These are phyloP conservation scores for Albophoma yamanashiensis DNA, from an alignment of 2,329 filamentous ascomycete genomes.

Conservation along the genomic window DNA sequence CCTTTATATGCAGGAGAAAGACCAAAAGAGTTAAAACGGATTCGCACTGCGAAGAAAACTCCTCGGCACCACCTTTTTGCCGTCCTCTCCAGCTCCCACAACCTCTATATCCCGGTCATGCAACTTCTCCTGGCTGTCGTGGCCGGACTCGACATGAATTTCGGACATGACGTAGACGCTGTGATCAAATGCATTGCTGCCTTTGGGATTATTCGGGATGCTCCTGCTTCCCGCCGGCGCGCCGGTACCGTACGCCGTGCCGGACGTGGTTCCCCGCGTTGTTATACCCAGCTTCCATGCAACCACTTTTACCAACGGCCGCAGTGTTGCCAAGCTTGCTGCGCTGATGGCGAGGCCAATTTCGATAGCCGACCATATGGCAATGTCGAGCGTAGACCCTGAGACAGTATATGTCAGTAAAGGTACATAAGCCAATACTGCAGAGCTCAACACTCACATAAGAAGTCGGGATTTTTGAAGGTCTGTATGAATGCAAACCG, in stretches of 20 bases:
- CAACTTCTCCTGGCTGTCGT: background rate
- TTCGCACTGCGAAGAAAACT: background rate
- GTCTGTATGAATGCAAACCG: constrained; percentile 27
- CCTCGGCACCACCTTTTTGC: background rate
- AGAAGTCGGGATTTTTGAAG: constrained; percentile 29
- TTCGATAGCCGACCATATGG: constrained; percentile 38
- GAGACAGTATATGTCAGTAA: background rate
- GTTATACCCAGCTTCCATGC: constrained; percentile 19
- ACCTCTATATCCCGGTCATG: background rate
- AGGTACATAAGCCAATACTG: background rate
- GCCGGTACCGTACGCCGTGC: background rate
- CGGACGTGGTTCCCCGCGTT: background rate
- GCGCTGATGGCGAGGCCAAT: constrained; percentile 36
- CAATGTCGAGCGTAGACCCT: constrained; percentile 30
- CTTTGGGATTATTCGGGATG: background rate
- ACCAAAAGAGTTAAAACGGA: background rate
- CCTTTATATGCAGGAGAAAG: too few relatives aligned
- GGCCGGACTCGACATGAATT: background rate
- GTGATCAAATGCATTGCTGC: background rate
- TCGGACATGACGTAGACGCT: background rate
- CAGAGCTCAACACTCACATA: constrained; percentile 22
- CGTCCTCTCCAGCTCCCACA: background rate
- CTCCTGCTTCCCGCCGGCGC: background rate
- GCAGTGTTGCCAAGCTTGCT: constrained; percentile 34
- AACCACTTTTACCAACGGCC: constrained; percentile 28